Evolutionary conservation across 2,329 filamentous ascomycete species (phyloP).

Genomic region (Pseudogymnoascus sp.): DNA sequence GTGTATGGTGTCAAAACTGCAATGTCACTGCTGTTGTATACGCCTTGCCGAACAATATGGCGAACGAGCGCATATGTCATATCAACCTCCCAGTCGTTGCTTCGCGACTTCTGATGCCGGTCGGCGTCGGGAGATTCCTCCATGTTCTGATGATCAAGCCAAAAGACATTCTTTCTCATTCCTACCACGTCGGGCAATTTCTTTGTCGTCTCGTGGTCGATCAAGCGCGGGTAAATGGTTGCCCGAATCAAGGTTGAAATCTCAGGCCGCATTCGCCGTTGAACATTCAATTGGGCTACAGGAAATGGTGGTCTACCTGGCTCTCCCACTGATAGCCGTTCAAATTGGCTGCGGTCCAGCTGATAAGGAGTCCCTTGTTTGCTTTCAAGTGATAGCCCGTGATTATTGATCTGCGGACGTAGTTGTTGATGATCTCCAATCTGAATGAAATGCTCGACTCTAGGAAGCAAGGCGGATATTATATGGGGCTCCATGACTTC

Average conservation of each 20-base stretch:
- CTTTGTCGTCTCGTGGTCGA: slow-evolving; percentile 18
- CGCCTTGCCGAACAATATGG: slow-evolving; percentile 59
- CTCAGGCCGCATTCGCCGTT: slow-evolving; percentile 25
- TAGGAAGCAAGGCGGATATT: neutral
- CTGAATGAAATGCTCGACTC: slow-evolving; percentile 29
- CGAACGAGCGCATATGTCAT: slow-evolving; percentile 57
- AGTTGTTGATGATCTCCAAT: slow-evolving; percentile 39
- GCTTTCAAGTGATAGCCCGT: slow-evolving; percentile 10
- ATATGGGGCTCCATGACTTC: slow-evolving; percentile 31
- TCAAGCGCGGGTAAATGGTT: slow-evolving; percentile 21
- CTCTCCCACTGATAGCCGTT: slow-evolving; percentile 20
- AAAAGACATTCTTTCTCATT: slow-evolving; percentile 23
- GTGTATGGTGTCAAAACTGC: slow-evolving; percentile 63
- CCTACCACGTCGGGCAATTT: slow-evolving; percentile 22
- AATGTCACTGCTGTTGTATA: slow-evolving; percentile 53
- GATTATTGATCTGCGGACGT: slow-evolving; percentile 26
- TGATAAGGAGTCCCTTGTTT: slow-evolving; percentile 15
- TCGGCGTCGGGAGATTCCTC: slow-evolving; percentile 17
- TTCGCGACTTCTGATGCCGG: slow-evolving; percentile 16
- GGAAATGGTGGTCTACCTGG: slow-evolving; percentile 17
- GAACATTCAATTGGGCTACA: slow-evolving; percentile 22
- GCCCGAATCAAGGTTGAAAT: slow-evolving; percentile 23
- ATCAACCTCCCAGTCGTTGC: slow-evolving; percentile 53
- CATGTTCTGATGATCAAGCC: slow-evolving; percentile 21
- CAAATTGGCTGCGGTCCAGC: slow-evolving; percentile 25